Conservation (phyloP, 306 rosid species). For the Alnus rubra region DNA sequence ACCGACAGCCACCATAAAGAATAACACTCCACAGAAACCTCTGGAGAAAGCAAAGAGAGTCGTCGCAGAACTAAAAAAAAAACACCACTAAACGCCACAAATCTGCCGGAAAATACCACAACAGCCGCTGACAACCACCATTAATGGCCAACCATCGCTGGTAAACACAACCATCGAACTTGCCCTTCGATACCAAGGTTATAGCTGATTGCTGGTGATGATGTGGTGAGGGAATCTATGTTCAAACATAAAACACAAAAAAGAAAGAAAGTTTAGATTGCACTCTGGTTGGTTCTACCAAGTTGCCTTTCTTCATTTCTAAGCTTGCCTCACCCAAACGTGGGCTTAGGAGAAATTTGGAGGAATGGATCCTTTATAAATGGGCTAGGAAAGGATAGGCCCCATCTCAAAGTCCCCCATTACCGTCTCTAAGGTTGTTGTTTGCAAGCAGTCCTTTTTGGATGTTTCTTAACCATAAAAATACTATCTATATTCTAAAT, state of each 20-base stretch:
- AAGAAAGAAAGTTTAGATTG: not conserved
- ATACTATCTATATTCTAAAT: not conserved
- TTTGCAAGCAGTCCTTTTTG: not conserved
- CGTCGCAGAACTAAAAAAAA: too few relatives aligned
- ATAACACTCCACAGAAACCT: too few relatives aligned
- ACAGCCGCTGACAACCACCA: too few relatives aligned
- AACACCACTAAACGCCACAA: too few relatives aligned
- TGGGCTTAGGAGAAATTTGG: not conserved
- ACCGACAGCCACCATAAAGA: too few relatives aligned
- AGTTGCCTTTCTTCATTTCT: not conserved
- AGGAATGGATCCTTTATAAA: not conserved
- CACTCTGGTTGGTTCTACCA: not conserved
- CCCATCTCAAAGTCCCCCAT: not conserved
- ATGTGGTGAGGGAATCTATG: not conserved
- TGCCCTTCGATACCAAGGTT: not conserved
- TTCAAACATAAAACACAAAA: not conserved
- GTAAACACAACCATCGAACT: not conserved
- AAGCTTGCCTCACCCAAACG: not conserved
- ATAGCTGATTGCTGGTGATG: not conserved
- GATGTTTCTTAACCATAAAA: not conserved
- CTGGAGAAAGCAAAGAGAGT: too few relatives aligned
- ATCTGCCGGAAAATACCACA: too few relatives aligned
- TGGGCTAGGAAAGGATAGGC: not conserved
- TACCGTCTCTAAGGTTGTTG: not conserved
- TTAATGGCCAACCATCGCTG: too few relatives aligned